These are phyloP conservation scores for Sophora flavescens DNA, from an alignment of 306 rosid genomes.

Conservation along the genomic window DNA sequence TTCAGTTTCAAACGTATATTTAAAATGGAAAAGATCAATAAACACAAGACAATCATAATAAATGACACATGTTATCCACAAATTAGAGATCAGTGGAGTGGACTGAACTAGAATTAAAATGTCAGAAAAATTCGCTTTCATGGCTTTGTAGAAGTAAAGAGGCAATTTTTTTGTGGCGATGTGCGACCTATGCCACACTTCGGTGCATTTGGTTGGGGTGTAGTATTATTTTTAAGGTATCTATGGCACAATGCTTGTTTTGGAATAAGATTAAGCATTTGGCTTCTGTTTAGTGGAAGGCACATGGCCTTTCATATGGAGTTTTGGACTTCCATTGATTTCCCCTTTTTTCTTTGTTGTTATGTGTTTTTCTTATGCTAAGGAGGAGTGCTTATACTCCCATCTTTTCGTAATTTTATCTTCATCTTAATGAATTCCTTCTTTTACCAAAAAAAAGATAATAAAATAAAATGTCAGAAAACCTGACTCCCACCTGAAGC, in stretches of 20 bases:
- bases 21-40: conserved; percentile 19
- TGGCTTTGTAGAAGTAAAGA: conserved; percentile 7
- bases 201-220: background rate
- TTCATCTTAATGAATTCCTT: conserved; percentile 1
- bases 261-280: background rate
- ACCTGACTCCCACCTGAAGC: conserved; percentile 88
- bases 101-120: conserved; percentile 25
- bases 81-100: conserved; percentile 18
- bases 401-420: conserved; percentile 26
- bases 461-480: conserved; percentile 43
- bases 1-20: conserved; percentile 33
- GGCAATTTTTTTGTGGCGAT: background rate
- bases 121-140: conserved; percentile 38
- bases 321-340: conserved; percentile 3
- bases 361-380: conserved; percentile 9
- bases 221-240: background rate
- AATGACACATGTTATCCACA: conserved; percentile 1
- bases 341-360: conserved; percentile 19
- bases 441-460: background rate
- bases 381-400: background rate
- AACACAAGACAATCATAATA: conserved; percentile 25
- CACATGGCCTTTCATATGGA: background rate
- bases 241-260: background rate
- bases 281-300: background rate
- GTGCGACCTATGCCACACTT: conserved; percentile 7